A percentile compares a stretch with the other conserved stretches of the same genome.
phyloP scores from a whole-genome alignment of 2,329 filamentous ascomycete species.

The Allantophomopsis cytisporea region DNA sequence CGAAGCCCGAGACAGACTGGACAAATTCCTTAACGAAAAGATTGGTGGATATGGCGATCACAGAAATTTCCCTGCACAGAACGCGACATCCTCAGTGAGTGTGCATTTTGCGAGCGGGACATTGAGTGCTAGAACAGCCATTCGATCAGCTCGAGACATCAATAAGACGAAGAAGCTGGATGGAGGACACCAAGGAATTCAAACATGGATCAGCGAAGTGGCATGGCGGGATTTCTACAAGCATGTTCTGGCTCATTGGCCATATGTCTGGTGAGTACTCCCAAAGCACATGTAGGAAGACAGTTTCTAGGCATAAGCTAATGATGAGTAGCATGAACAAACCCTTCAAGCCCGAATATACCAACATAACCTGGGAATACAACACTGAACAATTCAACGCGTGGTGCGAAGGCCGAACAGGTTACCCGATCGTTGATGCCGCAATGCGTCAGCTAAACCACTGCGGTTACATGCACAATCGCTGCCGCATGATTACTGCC shows the following conservation, averaged over 20 bases:
- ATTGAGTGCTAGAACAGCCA: slow-evolving; percentile 51
- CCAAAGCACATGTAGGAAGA: not conserved
- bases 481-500: slow-evolving; percentile 71
- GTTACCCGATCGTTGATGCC: slow-evolving; percentile 74
- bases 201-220: slow-evolving; percentile 68
- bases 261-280: slow-evolving; percentile 54
- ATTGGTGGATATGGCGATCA: slow-evolving; percentile 46
- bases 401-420: slow-evolving; percentile 65
- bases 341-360: slow-evolving; percentile 72
- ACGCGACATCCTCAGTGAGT: slow-evolving; percentile 55
- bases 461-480: slow-evolving; percentile 72
- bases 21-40: slow-evolving; percentile 53
- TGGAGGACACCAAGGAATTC: slow-evolving; percentile 49
- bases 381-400: slow-evolving; percentile 51
- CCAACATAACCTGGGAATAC: slow-evolving; percentile 74
- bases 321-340: slow-evolving; percentile 47
- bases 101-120: slow-evolving; percentile 61
- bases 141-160: slow-evolving; percentile 45
- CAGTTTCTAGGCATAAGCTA: slow-evolving; percentile 3
- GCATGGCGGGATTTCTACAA: slow-evolving; percentile 86
- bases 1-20: slow-evolving; percentile 49
- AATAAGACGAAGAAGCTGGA: slow-evolving; percentile 55
- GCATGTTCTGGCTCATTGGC: slow-evolving; percentile 75
- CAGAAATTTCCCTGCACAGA: slow-evolving; percentile 51
- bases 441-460: slow-evolving; percentile 66